Conservation (phyloP, 2,329 filamentous ascomycete genomes). For the Colletotrichum tropicicola region DNA sequence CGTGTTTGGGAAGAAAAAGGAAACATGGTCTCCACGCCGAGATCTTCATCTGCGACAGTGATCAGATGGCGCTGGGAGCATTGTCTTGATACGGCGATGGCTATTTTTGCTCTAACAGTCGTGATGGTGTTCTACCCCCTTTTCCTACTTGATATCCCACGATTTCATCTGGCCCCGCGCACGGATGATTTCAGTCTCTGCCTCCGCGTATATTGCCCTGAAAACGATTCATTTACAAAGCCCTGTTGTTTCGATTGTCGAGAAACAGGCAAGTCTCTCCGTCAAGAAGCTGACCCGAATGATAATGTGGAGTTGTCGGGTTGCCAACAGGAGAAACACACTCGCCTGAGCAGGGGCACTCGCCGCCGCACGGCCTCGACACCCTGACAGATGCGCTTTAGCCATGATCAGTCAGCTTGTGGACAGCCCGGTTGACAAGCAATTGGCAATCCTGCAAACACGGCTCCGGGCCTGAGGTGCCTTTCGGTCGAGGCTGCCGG, state of each 20-base stretch:
- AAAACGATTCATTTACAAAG: background rate
- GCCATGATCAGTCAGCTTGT: slow-evolving; percentile 2
- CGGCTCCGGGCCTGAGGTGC: background rate
- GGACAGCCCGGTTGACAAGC: background rate
- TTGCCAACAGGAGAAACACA: background rate
- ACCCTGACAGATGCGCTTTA: slow-evolving; percentile 1
- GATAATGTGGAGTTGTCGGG: background rate
- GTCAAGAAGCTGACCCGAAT: background rate
- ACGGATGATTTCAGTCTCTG: slow-evolving; percentile 3
- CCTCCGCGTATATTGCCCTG: background rate
- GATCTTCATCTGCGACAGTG: background rate
- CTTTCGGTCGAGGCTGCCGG: background rate
- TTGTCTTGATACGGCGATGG: background rate
- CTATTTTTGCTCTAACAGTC: background rate
- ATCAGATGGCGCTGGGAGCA: background rate
- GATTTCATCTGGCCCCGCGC: background rate
- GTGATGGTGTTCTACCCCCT: slow-evolving; percentile 5
- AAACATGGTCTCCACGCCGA: background rate
- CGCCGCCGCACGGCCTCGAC: slow-evolving; percentile 5
- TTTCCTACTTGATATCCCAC: background rate
- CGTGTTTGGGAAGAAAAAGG: background rate
- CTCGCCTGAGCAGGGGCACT: background rate
- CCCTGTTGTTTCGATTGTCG: background rate
- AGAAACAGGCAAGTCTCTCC: background rate
- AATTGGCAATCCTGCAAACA: background rate